phyloP scores from a whole-genome alignment of 768 basidiomycete genomes.

The Lactifluus hygrophoroides region DNA sequence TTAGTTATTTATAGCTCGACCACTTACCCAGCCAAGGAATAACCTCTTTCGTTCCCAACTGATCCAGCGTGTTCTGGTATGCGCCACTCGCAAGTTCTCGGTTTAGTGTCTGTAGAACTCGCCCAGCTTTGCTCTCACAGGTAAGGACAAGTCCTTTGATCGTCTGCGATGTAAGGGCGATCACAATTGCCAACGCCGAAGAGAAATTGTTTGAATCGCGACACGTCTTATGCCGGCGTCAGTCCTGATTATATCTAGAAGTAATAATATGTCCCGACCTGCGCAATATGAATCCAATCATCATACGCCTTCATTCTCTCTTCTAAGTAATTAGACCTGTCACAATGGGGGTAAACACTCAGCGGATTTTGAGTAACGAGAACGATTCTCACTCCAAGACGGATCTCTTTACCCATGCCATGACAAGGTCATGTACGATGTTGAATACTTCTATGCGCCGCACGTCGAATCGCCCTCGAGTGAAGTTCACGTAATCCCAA shows the following conservation, averaged over 20 bases:
- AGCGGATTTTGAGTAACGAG: background rate
- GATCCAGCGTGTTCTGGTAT: background rate
- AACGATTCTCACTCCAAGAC: background rate
- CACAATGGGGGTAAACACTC: background rate
- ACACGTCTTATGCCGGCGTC: background rate
- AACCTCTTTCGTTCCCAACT: background rate
- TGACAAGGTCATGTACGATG: conserved; percentile 6
- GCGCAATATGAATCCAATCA: conserved; percentile 2
- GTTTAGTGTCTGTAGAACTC: background rate
- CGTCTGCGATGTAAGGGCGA: background rate
- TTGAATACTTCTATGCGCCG: conserved; percentile 5
- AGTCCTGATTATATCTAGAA: background rate
- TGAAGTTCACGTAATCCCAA: conserved; percentile 16
- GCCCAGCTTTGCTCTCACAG: conserved; percentile 1
- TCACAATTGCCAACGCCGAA: conserved; percentile 2
- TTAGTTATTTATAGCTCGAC: background rate
- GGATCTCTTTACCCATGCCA: background rate
- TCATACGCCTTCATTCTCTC: conserved; percentile 6
- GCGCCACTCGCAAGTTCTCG: background rate
- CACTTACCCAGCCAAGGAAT: conserved; percentile 10
- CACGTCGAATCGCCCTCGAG: background rate
- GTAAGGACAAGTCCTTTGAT: background rate
- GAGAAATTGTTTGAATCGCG: conserved; percentile 8
- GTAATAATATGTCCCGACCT: conserved; percentile 2
- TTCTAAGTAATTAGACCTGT: background rate